A percentile compares a stretch with the other conserved stretches of the same genome.
Evolutionary conservation across 352 stramenopile genomes (phyloP).

Genomic region (Phytopythium litorale): DNA sequence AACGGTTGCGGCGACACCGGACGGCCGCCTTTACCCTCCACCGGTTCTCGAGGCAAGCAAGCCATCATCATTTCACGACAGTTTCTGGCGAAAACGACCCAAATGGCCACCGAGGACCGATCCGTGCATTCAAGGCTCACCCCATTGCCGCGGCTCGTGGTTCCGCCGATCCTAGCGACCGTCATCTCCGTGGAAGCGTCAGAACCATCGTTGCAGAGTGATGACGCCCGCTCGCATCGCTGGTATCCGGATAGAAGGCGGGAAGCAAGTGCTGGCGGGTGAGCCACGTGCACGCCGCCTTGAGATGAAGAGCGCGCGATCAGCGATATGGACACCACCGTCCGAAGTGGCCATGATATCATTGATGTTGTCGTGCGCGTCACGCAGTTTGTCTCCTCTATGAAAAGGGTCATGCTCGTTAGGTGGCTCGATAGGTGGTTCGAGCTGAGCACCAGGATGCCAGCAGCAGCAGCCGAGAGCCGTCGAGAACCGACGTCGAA

Average conservation of each 20-base stretch:
- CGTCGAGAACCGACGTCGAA: no score
- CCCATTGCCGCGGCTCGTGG: conserved; percentile 20
- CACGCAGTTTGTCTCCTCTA: no score
- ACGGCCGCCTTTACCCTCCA: background rate
- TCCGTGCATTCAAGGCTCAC: conserved; percentile 19
- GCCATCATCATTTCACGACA: no score
- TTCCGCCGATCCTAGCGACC: conserved; percentile 32
- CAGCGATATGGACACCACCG: conserved; percentile 54
- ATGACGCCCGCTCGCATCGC: conserved; percentile 70
- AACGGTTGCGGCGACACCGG: conserved; percentile 2
- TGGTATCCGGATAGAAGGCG: conserved; percentile 86
- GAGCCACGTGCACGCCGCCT: conserved; percentile 82
- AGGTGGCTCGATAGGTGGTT: no score
- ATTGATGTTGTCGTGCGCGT: conserved; percentile 87
- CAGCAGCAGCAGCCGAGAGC: no score
- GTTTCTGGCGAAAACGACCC: no score
- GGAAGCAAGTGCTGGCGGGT: conserved; percentile 81
- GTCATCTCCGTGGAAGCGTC: conserved; percentile 39
- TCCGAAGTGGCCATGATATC: conserved; percentile 79
- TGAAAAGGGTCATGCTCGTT: conserved; percentile 81
- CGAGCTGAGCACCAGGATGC: conserved; percentile 74
- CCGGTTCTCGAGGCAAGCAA: no score
- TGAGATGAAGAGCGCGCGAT: conserved; percentile 77
- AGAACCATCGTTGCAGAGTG: conserved; percentile 53
- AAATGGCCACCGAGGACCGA: no score